These are phyloP conservation scores for Scutellaria minor DNA, from an alignment of 257 asterid genomes.

Conservation along the genomic window DNA sequence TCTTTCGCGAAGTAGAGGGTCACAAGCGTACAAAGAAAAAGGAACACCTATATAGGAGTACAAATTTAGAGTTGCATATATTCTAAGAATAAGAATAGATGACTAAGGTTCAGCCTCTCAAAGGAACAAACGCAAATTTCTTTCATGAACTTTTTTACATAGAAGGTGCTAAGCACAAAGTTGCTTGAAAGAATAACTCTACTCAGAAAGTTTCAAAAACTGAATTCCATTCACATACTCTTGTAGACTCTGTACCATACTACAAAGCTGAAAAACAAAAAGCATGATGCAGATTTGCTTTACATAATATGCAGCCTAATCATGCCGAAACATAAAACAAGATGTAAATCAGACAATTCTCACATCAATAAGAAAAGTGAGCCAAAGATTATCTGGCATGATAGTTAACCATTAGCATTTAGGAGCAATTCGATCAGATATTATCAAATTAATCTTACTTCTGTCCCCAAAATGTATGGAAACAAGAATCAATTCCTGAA, in stretches of 20 bases:
- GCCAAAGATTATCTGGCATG: neutral
- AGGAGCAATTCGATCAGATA: conserved; percentile 14
- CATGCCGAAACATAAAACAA: conserved; percentile 4
- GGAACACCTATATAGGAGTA: conserved; percentile 65
- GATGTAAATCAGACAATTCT: conserved; percentile 12
- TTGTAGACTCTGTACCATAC: neutral
- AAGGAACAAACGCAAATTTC: conserved; percentile 16
- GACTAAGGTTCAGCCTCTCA: neutral
- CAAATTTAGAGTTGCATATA: conserved; percentile 37
- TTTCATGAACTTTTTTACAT: conserved; percentile 1
- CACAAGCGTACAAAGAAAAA: conserved; percentile 74
- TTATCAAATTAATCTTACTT: neutral
- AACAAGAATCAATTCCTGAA: conserved; percentile 15
- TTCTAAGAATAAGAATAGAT: conserved; percentile 23
- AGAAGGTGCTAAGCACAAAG: conserved; percentile 15
- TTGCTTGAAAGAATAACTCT: conserved; percentile 19
- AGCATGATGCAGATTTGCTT: conserved; percentile 10
- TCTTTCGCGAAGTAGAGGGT: conserved; percentile 94
- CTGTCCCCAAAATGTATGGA: neutral
- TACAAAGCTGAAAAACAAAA: conserved; percentile 23
- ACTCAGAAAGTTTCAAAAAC: conserved; percentile 17
- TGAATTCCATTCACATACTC: conserved; percentile 5
- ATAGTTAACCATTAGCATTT: neutral
- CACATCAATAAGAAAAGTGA: conserved; percentile 28
- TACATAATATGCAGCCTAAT: conserved; percentile 2